These are phyloP conservation scores for Aureobasidium vineae DNA, from an alignment of 2,329 filamentous ascomycete genomes.

Conservation along the genomic window DNA sequence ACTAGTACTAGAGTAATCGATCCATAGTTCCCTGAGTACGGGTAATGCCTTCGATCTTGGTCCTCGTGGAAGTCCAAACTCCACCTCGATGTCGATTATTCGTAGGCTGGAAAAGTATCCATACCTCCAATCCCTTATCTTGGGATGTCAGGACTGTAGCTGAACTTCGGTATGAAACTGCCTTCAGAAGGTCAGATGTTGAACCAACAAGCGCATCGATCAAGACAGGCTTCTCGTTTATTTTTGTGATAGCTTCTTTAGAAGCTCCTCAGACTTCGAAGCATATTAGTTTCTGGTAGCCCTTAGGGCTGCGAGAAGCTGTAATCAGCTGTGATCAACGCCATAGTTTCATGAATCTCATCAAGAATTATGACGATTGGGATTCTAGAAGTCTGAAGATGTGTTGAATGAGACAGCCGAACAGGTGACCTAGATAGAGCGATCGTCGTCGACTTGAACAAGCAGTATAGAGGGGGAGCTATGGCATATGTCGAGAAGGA, in stretches of 20 bases:
- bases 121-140: background rate
- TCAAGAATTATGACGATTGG: background rate
- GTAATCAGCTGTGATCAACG: conserved; percentile 8
- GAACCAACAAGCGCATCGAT: background rate
- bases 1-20: background rate
- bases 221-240: background rate
- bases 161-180: background rate
- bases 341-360: background rate
- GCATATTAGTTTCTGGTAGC: background rate
- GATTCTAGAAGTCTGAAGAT: background rate
- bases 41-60: background rate
- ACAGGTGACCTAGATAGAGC: background rate
- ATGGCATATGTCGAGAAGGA: background rate
- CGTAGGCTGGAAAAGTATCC: no score
- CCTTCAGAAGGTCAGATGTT: background rate
- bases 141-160: background rate
- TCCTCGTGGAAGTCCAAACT: background rate
- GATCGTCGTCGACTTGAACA: background rate
- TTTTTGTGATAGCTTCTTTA: background rate
- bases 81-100: background rate
- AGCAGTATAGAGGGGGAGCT: background rate
- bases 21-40: background rate
- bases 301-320: conserved; percentile 9
- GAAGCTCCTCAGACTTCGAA: background rate
- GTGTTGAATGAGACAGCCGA: background rate